Percentiles rank a stretch among this genome's conserved stretches.
phyloP scores from a whole-genome alignment of 208 protist genomes.

The Acanthamoeba healyi region DNA sequence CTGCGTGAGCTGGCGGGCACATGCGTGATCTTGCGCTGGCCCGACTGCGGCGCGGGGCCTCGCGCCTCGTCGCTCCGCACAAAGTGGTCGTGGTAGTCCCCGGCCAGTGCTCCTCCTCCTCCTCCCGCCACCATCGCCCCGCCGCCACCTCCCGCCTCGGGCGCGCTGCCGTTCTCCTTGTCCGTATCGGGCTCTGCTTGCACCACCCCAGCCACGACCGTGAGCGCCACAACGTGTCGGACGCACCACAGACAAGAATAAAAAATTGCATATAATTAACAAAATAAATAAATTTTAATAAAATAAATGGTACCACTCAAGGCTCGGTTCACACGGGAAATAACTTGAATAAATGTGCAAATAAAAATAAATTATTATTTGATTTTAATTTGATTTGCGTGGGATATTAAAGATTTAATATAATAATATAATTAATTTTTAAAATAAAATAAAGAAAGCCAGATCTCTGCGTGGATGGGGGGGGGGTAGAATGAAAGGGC shows the following conservation, averaged over 20 bases:
- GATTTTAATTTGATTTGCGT: not conserved
- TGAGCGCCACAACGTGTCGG: no score
- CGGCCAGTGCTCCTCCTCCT: not conserved
- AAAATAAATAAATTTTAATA: not conserved
- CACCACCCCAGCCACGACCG: no score
- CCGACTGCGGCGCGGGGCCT: conserved; percentile 7
- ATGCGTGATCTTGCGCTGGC: conserved; percentile 70
- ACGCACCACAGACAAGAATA: no score
- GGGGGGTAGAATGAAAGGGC: not conserved
- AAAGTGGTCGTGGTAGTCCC: conserved; percentile 51
- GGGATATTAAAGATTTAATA: no score
- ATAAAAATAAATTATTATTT: not conserved
- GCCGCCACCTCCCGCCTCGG: not conserved
- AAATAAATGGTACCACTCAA: no score
- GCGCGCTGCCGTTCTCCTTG: not conserved
- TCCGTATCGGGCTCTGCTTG: not conserved
- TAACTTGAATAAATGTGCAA: no score
- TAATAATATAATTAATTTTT: not conserved
- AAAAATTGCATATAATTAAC: not conserved
- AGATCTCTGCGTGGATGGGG: no score
- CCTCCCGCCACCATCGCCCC: no score
- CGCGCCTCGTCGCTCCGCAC: conserved; percentile 32
- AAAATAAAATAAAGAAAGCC: not conserved
- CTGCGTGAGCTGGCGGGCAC: conserved; percentile 49
- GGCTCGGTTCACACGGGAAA: no score